Evolutionary conservation across 1,284 basidiomycete species (phyloP), one percentile per base, ranked within the genome.

Genomic region (Fomitopsis pinicola): DNA sequence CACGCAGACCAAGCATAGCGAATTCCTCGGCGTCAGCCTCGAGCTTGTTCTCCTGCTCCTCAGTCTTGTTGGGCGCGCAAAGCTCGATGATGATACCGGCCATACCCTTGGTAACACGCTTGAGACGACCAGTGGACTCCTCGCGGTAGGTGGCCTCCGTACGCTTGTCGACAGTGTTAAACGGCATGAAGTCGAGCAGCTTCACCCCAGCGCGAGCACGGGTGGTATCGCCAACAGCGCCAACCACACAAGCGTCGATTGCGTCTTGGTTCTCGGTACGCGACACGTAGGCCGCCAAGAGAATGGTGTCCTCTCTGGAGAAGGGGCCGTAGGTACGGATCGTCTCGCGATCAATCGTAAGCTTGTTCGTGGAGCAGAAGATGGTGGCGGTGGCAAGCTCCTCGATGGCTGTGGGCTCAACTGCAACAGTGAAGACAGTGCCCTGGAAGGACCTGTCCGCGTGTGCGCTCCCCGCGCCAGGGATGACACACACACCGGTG

Each of bases 261-360:
- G 96, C 95, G 72, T 98, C 97, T 84, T 96, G 94, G 84, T 98
- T 98, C 86, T 98, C 96, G 95, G n/a, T n/a, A n/a, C n/a, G n/a
- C n/a, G n/a, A n/a, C n/a, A n/a, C n/a, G n/a, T n/a, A n/a, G n/a
- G n/a, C 94, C 57, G 95, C 90, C 67, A 97, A 87, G 61, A 97
- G 89, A 76, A 97, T 88, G 74, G 97, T 91, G 67, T 96, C 94
- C 60, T 97, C 93, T 46, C 90, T 83, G 62, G 87, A 87, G 85
- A 94, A 96, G 66, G 90, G 85, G 63, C 91, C 89, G 79, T 98
- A 98, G 36, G 92, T 95, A 72, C 91, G 90, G 78, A 98, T 91
- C 69, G 94, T 95, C 74, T 88, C 84, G 73, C 87, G 91, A 80
- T 98, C 95, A 71, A 98, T 97, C 72, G 95, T 97, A 70, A 98